These are phyloP conservation scores for Corrigiola litoralis DNA, from an alignment of 179 eudicot species.

Conservation along the genomic window DNA sequence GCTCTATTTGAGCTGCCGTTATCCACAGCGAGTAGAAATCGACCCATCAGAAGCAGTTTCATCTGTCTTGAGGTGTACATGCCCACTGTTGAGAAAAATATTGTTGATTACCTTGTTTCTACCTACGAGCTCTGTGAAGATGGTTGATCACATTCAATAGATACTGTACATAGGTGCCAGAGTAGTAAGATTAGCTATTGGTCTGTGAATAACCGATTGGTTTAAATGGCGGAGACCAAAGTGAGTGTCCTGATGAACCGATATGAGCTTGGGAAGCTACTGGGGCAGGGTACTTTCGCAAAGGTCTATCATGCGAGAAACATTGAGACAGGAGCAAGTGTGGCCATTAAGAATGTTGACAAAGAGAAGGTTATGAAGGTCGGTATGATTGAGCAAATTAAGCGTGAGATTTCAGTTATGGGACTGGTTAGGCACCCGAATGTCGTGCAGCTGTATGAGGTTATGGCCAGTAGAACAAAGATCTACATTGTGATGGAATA, in stretches of 20 bases:
- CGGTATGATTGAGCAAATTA: constrained; percentile 58
- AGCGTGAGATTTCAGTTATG: constrained; percentile 63
- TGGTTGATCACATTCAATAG: constrained; percentile 40
- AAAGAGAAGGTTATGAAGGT: constrained; percentile 52
- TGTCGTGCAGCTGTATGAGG: constrained; percentile 51
- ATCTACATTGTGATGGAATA: constrained; percentile 56
- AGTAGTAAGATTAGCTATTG: constrained; percentile 4
- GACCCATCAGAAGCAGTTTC: neutral
- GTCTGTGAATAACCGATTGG: neutral
- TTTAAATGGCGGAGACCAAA: constrained; percentile 35
- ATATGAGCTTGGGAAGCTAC: constrained; percentile 48
- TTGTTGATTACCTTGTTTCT: constrained; percentile 26
- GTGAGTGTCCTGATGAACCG: constrained; percentile 42
- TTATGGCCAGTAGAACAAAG: constrained; percentile 60
- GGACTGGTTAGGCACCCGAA: constrained; percentile 52
- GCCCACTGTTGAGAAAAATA: constrained; percentile 28
- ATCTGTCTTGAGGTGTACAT: constrained; percentile 21
- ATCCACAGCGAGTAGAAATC: constrained; percentile 23
- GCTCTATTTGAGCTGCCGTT: constrained; percentile 34
- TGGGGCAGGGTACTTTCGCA: constrained; percentile 66
- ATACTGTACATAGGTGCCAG: neutral
- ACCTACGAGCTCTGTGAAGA: constrained; percentile 56
- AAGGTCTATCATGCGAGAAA: constrained; percentile 53
- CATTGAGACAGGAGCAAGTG: constrained; percentile 39
- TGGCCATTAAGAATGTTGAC: constrained; percentile 52